Base-by-base conservation (phyloP, 2,329 filamentous ascomycete genomes). In the Drechslerella coelobrocha region DNA sequence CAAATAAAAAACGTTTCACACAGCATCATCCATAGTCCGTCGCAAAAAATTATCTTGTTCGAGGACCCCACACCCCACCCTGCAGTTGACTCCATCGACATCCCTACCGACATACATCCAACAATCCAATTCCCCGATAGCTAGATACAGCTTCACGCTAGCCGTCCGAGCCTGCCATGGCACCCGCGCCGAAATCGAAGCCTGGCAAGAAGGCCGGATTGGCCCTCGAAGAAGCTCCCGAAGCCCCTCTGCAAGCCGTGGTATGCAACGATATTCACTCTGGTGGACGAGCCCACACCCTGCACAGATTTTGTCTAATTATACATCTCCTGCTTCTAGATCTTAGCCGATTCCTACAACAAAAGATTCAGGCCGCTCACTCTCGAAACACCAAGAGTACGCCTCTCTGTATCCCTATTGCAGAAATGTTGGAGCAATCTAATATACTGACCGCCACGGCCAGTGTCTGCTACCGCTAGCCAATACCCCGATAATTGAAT, bases 401-500 rank as follows among this genome's bases (percentile, higher is more conserved):
- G 85, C 80, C 12, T n/a, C 27, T 23, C 72, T 39, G 26, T 24
- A n/a, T n/a, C n/a, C n/a, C 23, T n/a, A n/a, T 48, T 23, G 1
- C 37, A 19, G 4, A 14, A 14, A 6, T 39, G 12, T 10, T 39
- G 12, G 34, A 39, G n/a, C 17, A 27, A 19, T 12, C 56, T 61
- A n/a, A 61, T 2, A 39, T 2, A n/a, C 12, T 43, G n/a, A 24
- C 14, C 41, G 24, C 50, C 57, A 55, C 55, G 12, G 51, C 27
- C 76, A 95, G 90, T 97, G 94, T 82, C 88, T 99, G 29, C 84
- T 99, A 5, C 92, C 93, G 9, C 84, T 99, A 69, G 94, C 91
- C 69, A 97, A 97, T 79, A 92, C 89, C 1, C 93, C 94, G 34
- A 83, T 99, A 73, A 96, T 99, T 80, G 94, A 99, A 79, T 97